Percentiles rank a stretch among this genome's conserved stretches.
These are phyloP conservation scores for Trichoderma breve DNA, from an alignment of 2,329 filamentous ascomycete genomes.

Conservation along the genomic window DNA sequence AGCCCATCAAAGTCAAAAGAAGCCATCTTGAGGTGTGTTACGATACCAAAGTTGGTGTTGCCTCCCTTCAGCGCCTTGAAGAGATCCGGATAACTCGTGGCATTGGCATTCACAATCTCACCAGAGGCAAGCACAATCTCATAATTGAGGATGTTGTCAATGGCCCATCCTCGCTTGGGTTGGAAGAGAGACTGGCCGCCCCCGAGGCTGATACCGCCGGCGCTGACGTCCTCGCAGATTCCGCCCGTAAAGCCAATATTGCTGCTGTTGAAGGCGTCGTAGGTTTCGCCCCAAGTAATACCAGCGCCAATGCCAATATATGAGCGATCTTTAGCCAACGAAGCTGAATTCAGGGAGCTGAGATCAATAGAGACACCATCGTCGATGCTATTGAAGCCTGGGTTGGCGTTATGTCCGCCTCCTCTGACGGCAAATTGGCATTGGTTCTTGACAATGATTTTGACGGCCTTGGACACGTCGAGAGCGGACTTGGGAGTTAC, in stretches of 20 bases:
- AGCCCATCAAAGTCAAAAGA: constrained; percentile 27
- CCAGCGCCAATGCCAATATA: constrained; percentile 40
- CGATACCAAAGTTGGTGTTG: constrained; percentile 42
- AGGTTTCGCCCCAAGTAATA: constrained; percentile 26
- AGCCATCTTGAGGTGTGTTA: constrained; percentile 28
- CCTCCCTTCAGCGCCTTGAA: constrained; percentile 47
- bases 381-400: constrained; percentile 40
- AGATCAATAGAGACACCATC: constrained; percentile 41
- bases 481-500: not conserved
- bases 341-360: constrained; percentile 30
- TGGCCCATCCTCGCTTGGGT: constrained; percentile 37
- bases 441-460: not conserved
- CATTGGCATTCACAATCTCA: constrained; percentile 37
- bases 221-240: not conserved
- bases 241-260: not conserved
- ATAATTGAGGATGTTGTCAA: constrained; percentile 40
- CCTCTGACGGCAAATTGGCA: constrained; percentile 37
- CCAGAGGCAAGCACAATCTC: constrained; percentile 40
- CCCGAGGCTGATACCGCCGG: constrained; percentile 16
- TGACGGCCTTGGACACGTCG: constrained; percentile 6
- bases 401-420: constrained; percentile 46
- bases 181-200: constrained; percentile 20
- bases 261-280: not conserved
- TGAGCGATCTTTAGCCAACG: not conserved
- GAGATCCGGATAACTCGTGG: constrained; percentile 36